These are phyloP conservation scores for Saccharomyces hybrid DNA, from an alignment of 1,139 yeast genomes.

Conservation along the genomic window DNA sequence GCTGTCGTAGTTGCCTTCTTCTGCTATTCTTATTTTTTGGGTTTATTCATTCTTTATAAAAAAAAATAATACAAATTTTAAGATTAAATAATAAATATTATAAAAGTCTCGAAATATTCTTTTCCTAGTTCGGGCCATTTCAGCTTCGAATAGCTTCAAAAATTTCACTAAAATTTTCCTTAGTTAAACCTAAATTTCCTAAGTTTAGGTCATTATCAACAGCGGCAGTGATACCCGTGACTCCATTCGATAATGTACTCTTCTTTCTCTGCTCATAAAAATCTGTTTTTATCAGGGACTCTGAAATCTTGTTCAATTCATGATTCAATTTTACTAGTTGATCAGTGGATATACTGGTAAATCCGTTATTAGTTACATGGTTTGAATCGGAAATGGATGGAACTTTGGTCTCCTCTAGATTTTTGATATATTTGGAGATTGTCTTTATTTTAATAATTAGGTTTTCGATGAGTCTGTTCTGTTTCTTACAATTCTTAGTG, in stretches of 20 bases:
- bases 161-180: neutral
- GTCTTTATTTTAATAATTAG: slow-evolving; percentile 16
- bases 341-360: slow-evolving; percentile 13
- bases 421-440: slow-evolving; percentile 14
- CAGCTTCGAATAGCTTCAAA: neutral
- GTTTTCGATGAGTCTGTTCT: slow-evolving; percentile 16
- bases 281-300: slow-evolving; percentile 27
- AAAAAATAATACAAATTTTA: slow-evolving; percentile 2
- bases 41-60: neutral
- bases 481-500: slow-evolving; percentile 25
- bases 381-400: neutral
- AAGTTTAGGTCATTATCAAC: neutral
- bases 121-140: neutral
- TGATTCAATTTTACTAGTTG: slow-evolving; percentile 13
- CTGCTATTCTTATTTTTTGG: neutral
- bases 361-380: slow-evolving; percentile 10
- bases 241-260: slow-evolving; percentile 4
- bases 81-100: slow-evolving; percentile 16
- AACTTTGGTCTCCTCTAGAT: neutral
- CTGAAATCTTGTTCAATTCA: slow-evolving; percentile 24
- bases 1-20: neutral
- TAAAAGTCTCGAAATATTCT: slow-evolving; percentile 10
- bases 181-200: neutral
- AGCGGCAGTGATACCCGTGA: neutral
- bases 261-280: slow-evolving; percentile 23